Percentiles rank a stretch among this genome's conserved stretches.
These are phyloP conservation scores for Fennellomyces sp. DNA, from an alignment of 371 early-diverging fungal genomes.

Conservation along the genomic window DNA sequence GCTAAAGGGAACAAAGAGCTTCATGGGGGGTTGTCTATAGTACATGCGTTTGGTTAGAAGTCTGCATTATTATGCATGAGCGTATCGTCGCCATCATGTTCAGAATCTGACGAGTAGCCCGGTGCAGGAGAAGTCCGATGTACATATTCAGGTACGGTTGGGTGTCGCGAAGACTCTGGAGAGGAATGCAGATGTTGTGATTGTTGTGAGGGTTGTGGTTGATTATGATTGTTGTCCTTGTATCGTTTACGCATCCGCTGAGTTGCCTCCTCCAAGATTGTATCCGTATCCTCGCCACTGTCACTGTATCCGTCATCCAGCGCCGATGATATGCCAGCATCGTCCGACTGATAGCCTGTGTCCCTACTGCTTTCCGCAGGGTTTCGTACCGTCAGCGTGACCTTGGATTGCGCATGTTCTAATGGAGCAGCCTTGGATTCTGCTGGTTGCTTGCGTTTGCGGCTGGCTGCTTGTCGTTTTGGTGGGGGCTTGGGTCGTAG, in stretches of 20 bases:
- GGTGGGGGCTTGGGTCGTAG: conserved; percentile 56
- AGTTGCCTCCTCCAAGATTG: conserved; percentile 39
- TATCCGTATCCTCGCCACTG: conserved; percentile 55
- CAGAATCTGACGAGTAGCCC: neutral
- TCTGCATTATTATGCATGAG: neutral
- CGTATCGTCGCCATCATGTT: conserved; percentile 1
- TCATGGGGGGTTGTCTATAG: neutral
- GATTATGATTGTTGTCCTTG: neutral
- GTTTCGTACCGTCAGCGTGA: conserved; percentile 33
- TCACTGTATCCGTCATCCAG: conserved; percentile 16
- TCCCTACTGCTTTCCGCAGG: neutral
- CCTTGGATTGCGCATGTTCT: conserved; percentile 15
- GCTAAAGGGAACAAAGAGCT: neutral
- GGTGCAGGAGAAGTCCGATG: neutral
- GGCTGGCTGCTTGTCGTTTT: conserved; percentile 22
- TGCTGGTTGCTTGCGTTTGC: conserved; percentile 31
- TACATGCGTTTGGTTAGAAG: neutral
- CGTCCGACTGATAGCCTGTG: conserved; percentile 10
- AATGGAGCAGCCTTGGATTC: conserved; percentile 3
- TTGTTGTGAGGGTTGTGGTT: neutral
- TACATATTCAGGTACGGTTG: neutral
- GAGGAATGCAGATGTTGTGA: neutral
- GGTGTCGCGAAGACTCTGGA: neutral
- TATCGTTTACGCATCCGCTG: conserved; percentile 21
- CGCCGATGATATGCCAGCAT: neutral